phyloP scores from a whole-genome alignment of 352 stramenopile species.

The Phytophthora lateralis region DNA sequence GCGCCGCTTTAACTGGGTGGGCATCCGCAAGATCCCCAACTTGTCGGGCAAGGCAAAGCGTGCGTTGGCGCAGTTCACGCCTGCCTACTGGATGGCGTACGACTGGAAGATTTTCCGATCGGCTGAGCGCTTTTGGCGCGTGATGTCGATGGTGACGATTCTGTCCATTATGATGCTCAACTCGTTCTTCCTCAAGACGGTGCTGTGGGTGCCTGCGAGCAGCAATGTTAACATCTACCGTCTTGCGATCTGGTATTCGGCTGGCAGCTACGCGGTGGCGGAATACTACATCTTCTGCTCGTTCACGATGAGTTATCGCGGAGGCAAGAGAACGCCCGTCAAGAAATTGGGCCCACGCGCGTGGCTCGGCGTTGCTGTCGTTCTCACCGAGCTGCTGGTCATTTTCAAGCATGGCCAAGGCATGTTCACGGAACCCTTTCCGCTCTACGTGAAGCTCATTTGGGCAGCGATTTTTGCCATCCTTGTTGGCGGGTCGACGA shows the following conservation, averaged over 20 bases:
- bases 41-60: slow-evolving; percentile 81
- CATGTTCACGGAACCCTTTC: slow-evolving; percentile 91
- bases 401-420: slow-evolving; percentile 85
- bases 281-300: slow-evolving; percentile 92
- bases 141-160: slow-evolving; percentile 90
- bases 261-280: slow-evolving; percentile 84
- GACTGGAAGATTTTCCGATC: slow-evolving; percentile 94
- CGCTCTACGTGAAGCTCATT: slow-evolving; percentile 75
- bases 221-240: slow-evolving; percentile 85
- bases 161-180: slow-evolving; percentile 95
- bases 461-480: slow-evolving; percentile 80
- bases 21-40: slow-evolving; percentile 86
- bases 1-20: slow-evolving; percentile 90
- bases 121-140: slow-evolving; percentile 89
- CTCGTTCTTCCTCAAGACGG: slow-evolving; percentile 96
- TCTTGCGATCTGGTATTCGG: slow-evolving; percentile 84
- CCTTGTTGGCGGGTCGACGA: slow-evolving; percentile 74
- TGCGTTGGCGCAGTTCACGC: slow-evolving; percentile 89
- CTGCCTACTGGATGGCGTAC: slow-evolving; percentile 91
- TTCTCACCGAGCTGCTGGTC: slow-evolving; percentile 77
- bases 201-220: slow-evolving; percentile 88
- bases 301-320: slow-evolving; percentile 75
- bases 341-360: slow-evolving; percentile 84
- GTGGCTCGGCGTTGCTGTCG: slow-evolving; percentile 84
- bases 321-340: slow-evolving; percentile 56